Evolutionary conservation across 2,329 filamentous ascomycete genomes (phyloP).

Genomic region (Sclerotinia nivalis): DNA sequence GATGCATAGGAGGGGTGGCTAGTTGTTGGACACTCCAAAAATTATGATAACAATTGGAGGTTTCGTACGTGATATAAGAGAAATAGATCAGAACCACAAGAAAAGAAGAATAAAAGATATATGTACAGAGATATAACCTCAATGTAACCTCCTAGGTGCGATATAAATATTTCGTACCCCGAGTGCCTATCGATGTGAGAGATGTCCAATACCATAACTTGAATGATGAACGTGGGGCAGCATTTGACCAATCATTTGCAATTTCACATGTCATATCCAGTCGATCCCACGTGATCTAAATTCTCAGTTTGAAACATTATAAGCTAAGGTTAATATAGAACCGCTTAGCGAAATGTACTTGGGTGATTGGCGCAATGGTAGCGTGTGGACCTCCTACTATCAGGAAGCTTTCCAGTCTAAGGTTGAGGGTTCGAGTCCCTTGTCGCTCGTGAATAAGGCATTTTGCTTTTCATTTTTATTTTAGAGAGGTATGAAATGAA

Average conservation of each 20-base stretch:
- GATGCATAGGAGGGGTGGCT: neutral
- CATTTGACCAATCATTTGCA: slow-evolving; percentile 3
- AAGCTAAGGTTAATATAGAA: accelerated
- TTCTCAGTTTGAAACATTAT: too few relatives aligned
- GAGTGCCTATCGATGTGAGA: neutral
- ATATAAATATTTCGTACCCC: neutral
- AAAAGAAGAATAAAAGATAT: neutral
- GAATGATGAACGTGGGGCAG: slow-evolving; percentile 6
- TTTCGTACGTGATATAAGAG: neutral
- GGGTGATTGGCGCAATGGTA: slow-evolving; percentile 22
- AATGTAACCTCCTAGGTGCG: neutral
- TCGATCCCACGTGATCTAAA: neutral
- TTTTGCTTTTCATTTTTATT: neutral
- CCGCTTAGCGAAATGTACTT: neutral
- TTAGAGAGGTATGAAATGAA: neutral
- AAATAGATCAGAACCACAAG: neutral
- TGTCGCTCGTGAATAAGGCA: neutral
- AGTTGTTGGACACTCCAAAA: neutral
- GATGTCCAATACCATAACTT: neutral
- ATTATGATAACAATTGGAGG: neutral
- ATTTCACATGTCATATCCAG: neutral
- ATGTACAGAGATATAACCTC: neutral
- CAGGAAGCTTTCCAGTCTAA: slow-evolving; percentile 13
- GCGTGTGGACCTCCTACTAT: slow-evolving; percentile 22
- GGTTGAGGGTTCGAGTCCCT: slow-evolving; percentile 20